Evolutionary conservation across 2,329 filamentous ascomycete genomes (phyloP).

Genomic region (Dactylonectria estremocensis): DNA sequence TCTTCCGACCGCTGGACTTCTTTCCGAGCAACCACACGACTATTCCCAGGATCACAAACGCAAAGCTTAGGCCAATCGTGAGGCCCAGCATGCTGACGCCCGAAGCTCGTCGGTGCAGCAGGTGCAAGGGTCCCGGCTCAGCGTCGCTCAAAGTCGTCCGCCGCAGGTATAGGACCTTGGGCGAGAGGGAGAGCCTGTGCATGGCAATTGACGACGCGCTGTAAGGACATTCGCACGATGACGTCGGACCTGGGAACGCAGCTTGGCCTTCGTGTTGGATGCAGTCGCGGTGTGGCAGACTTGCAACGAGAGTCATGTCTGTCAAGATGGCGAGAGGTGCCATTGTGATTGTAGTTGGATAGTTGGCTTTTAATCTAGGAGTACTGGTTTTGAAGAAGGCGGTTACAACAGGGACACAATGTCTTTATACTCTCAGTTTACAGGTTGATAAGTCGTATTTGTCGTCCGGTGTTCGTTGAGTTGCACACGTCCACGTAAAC

Average conservation of each 20-base stretch:
- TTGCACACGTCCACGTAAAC: background rate
- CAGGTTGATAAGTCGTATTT: background rate
- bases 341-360: constrained; percentile 15
- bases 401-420: background rate
- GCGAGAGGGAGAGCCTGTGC: background rate
- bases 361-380: background rate
- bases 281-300: background rate
- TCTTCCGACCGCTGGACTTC: background rate
- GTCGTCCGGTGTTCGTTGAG: background rate
- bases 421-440: constrained; percentile 2
- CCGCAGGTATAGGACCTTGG: background rate
- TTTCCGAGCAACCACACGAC: background rate
- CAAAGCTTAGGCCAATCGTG: constrained; percentile 5
- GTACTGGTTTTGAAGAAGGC: background rate
- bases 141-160: background rate
- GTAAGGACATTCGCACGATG: background rate
- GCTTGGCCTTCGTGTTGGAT: background rate
- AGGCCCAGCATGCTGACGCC: constrained; percentile 17
- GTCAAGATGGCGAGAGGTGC: constrained; percentile 16
- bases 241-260: background rate
- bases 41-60: constrained; percentile 1
- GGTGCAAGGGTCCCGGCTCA: background rate
- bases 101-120: constrained; percentile 16
- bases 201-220: background rate
- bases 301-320: background rate